These are phyloP conservation scores for Arthrobotrys conoides DNA, from an alignment of 2,329 filamentous ascomycete species.

Conservation along the genomic window DNA sequence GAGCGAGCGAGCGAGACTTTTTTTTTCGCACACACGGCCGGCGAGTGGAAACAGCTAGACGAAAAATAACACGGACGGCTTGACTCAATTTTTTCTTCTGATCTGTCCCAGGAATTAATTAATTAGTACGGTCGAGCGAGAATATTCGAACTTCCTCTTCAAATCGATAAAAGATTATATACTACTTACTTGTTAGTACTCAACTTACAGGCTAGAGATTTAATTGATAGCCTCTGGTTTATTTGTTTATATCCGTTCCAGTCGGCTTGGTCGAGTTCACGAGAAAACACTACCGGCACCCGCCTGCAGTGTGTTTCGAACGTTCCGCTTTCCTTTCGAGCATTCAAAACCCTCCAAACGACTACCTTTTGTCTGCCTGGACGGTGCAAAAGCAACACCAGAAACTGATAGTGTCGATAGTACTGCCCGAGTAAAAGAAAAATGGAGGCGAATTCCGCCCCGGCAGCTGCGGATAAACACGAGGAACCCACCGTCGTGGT, in stretches of 20 bases:
- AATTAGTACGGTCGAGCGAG: slow-evolving; percentile 21
- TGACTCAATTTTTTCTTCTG: slow-evolving; percentile 24
- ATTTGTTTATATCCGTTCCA: slow-evolving; percentile 21
- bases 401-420: slow-evolving; percentile 19
- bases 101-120: slow-evolving; percentile 13
- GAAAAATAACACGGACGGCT: slow-evolving; percentile 47
- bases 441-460: slow-evolving; percentile 47
- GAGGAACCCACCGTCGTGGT: slow-evolving; percentile 25
- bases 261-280: slow-evolving; percentile 13
- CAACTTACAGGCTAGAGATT: not conserved
- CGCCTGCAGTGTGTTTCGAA: slow-evolving; percentile 22
- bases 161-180: slow-evolving; percentile 1
- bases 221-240: slow-evolving; percentile 10
- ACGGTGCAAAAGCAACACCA: slow-evolving; percentile 19
- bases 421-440: not conserved
- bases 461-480: slow-evolving; percentile 25
- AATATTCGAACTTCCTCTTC: slow-evolving; percentile 7
- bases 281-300: slow-evolving; percentile 1
- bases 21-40: slow-evolving; percentile 36
- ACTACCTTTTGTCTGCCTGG: slow-evolving; percentile 7
- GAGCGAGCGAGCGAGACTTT: slow-evolving; percentile 47
- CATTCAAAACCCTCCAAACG: slow-evolving; percentile 10
- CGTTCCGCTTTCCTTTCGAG: not conserved
- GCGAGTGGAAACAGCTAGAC: slow-evolving; percentile 30
- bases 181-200: slow-evolving; percentile 7